A percentile compares a stretch with the other conserved stretches of the same genome.
phyloP scores from a whole-genome alignment of 176 grass and related monocot species.

The Melocanna baccifera region DNA sequence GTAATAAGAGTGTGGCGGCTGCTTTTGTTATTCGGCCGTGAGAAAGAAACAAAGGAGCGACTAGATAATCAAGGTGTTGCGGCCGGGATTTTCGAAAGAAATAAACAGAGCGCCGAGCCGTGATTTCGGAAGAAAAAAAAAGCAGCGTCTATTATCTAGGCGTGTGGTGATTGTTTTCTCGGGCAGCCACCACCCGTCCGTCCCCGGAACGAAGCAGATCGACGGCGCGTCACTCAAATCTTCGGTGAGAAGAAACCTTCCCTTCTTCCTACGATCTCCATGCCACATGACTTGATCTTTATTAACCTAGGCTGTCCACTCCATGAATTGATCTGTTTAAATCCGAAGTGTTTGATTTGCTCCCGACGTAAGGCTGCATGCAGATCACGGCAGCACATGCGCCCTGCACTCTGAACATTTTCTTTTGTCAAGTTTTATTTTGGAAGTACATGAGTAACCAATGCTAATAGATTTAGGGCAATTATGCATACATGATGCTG shows the following conservation, averaged over 20 bases:
- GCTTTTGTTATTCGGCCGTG: too few species aligned
- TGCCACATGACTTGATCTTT: not conserved
- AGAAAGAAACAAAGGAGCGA: too few species aligned
- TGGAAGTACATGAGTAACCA: not conserved
- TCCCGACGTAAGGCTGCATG: not conserved
- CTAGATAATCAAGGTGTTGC: too few species aligned
- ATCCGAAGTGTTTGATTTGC: not conserved
- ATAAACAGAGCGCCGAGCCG: too few species aligned
- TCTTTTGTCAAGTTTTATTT: not conserved
- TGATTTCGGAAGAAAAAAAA: too few species aligned
- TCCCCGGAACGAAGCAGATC: too few species aligned
- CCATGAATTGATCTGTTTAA: not conserved
- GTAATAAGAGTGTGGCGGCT: too few species aligned
- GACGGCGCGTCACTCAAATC: too few species aligned
- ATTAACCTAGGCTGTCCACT: not conserved
- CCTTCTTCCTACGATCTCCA: not conserved
- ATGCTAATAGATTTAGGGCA: not conserved
- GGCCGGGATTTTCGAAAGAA: too few species aligned
- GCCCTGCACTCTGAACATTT: not conserved
- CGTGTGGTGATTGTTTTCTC: too few species aligned
- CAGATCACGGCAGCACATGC: not conserved
- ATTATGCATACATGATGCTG: not conserved
- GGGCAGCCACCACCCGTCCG: too few species aligned
- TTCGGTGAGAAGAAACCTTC: not conserved
- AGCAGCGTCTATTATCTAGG: too few species aligned